phyloP scores from a whole-genome alignment of 352 stramenopile species.

The Phytopythium kandeliae region DNA sequence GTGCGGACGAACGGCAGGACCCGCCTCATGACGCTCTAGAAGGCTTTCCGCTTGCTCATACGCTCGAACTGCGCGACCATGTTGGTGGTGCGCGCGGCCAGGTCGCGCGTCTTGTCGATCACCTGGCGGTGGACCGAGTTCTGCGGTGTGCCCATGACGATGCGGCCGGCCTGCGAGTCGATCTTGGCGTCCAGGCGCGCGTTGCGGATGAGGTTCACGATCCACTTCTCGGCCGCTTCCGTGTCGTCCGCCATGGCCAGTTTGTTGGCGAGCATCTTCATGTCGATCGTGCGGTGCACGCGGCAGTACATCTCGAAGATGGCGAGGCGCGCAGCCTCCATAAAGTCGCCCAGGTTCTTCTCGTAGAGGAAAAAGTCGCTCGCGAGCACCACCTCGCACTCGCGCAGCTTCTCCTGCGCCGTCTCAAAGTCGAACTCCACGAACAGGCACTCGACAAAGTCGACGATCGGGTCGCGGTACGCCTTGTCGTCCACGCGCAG shows the following conservation, averaged over 20 bases:
- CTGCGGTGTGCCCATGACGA: conserved; percentile 94
- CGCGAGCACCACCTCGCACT: conserved; percentile 93
- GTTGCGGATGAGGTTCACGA: conserved; percentile 98
- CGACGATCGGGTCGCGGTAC: conserved; percentile 78
- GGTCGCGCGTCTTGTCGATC: conserved; percentile 96
- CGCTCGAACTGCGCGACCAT: conserved; percentile 85
- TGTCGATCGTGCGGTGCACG: conserved; percentile 99
- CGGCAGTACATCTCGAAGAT: conserved; percentile 99
- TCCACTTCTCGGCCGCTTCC: conserved; percentile 96
- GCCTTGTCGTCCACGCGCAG: conserved; percentile 88
- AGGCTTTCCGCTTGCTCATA: conserved; percentile 77
- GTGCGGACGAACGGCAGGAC: conserved; percentile 2
- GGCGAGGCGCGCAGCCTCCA: conserved; percentile 96
- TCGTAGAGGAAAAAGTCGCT: conserved; percentile 98
- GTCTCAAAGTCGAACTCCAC: conserved; percentile 99
- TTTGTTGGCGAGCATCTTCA: conserved; percentile 95
- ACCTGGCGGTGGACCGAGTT: conserved; percentile 96
- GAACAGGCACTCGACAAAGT: conserved; percentile 98
- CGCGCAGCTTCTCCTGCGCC: conserved; percentile 90
- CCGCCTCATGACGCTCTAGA: conserved; percentile 21
- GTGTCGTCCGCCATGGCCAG: conserved; percentile 94
- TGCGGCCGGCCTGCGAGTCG: conserved; percentile 94
- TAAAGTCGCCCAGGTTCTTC: conserved; percentile 97
- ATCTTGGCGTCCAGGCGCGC: conserved; percentile 97
- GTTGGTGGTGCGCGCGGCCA: conserved; percentile 90